These are phyloP conservation scores for Mediolabrus comicus DNA, from an alignment of 108 stramenopile species.

Conservation along the genomic window DNA sequence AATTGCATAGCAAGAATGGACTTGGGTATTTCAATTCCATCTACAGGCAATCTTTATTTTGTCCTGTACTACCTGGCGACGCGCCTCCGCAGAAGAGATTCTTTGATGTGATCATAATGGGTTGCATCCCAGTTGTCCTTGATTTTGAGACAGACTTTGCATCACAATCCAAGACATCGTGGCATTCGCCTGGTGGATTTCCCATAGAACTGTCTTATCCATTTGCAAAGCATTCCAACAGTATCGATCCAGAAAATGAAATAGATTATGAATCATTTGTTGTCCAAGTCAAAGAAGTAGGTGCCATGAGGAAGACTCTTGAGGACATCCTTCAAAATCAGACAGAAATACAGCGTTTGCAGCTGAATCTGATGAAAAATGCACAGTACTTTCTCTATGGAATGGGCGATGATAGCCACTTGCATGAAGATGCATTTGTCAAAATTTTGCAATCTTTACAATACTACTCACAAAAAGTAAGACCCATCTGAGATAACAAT, in stretches of 20 bases:
- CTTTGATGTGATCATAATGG: constrained; percentile 52
- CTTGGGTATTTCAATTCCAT: constrained; percentile 1
- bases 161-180: not conserved
- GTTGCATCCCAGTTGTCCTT: constrained; percentile 54
- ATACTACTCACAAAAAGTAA: too few relatives aligned
- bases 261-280: constrained; percentile 30
- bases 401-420: constrained; percentile 8
- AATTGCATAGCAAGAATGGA: not conserved
- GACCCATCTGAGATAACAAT: too few relatives aligned
- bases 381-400: constrained; percentile 17
- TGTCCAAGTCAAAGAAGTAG: constrained; percentile 9
- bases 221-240: not conserved
- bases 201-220: constrained; percentile 10
- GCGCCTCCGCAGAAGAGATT: constrained; percentile 47
- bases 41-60: constrained; percentile 48
- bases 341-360: constrained; percentile 3
- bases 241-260: not conserved
- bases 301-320: not conserved
- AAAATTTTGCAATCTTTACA: not conserved
- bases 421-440: constrained; percentile 9
- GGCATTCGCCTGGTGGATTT: not conserved
- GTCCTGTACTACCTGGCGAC: constrained; percentile 38
- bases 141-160: constrained; percentile 7
- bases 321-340: constrained; percentile 7
- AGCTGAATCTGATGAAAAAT: constrained; percentile 9